Evolutionary conservation across 2,329 filamentous ascomycete species (phyloP).

Genomic region (Didymella segeticola): DNA sequence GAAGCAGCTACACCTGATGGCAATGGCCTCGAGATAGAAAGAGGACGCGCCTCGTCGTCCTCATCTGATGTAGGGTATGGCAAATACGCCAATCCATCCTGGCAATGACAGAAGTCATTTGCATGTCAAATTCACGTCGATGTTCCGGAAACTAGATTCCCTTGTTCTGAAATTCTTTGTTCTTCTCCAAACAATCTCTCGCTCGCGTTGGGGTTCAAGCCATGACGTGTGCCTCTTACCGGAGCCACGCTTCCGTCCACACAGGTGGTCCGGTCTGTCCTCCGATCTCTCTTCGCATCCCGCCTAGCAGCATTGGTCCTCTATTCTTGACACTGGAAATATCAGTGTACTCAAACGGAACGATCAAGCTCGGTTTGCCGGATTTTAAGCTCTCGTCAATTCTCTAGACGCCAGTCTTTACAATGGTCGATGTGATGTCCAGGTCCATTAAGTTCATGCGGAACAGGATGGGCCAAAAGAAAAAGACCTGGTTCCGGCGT

Average conservation of each 20-base stretch:
- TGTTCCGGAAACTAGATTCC: slow-evolving; percentile 1
- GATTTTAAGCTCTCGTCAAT: background rate
- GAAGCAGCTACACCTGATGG: slow-evolving; percentile 13
- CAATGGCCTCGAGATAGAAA: slow-evolving; percentile 11
- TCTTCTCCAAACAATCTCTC: too few species aligned
- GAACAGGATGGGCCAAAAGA: background rate
- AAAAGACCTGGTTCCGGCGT: background rate
- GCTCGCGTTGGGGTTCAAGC: background rate
- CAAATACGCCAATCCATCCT: slow-evolving; percentile 19
- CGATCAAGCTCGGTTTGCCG: background rate
- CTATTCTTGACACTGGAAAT: background rate
- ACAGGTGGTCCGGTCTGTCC: background rate
- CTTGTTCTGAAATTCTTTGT: background rate
- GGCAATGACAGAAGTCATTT: background rate
- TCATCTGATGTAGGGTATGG: slow-evolving; percentile 22
- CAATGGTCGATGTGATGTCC: background rate
- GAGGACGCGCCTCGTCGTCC: slow-evolving; percentile 20
- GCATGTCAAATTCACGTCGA: background rate
- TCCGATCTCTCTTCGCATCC: background rate
- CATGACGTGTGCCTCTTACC: background rate
- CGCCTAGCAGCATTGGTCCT: background rate
- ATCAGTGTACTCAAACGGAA: background rate
- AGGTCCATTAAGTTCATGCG: background rate
- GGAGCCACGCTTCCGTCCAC: background rate
- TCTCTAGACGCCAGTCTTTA: background rate